Evolutionary conservation across 2,329 filamentous ascomycete species (phyloP).

Genomic region (Sarocladium kiliense): DNA sequence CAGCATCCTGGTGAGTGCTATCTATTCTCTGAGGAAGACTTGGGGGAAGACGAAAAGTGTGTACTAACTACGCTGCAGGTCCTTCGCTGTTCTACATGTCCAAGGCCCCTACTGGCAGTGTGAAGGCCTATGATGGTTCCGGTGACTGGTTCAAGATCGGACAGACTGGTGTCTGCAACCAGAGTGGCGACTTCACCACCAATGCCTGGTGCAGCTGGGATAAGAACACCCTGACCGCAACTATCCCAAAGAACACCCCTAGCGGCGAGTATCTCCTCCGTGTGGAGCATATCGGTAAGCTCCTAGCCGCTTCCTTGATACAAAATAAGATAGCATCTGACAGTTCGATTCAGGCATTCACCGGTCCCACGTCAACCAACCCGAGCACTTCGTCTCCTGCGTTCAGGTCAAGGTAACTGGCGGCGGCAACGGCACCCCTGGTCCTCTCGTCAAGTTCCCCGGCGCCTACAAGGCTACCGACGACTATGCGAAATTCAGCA

Average conservation of each 20-base stretch:
- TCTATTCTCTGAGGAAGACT: too few relatives aligned
- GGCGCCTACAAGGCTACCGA: conserved; percentile 23
- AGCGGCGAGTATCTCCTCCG: conserved; percentile 31
- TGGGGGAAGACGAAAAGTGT: too few relatives aligned
- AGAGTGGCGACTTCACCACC: conserved; percentile 15
- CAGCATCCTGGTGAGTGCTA: conserved; percentile 14
- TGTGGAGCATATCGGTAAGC: conserved; percentile 25
- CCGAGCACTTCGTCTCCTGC: conserved; percentile 14
- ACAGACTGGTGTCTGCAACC: conserved; percentile 18
- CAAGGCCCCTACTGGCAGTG: conserved; percentile 18
- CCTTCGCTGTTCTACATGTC: conserved; percentile 19
- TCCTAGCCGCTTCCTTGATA: neutral
- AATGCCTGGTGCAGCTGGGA: conserved; percentile 18
- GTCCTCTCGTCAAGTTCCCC: conserved; percentile 23
- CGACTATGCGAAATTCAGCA: conserved; percentile 20
- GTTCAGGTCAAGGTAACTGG: conserved; percentile 16
- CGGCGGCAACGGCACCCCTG: conserved; percentile 15
- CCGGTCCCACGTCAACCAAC: conserved; percentile 7
- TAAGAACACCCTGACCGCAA: conserved; percentile 22
- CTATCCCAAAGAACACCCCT: conserved; percentile 27
- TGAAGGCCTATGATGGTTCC: conserved; percentile 20
- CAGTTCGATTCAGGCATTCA: neutral
- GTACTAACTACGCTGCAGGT: too few relatives aligned
- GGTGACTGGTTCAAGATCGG: conserved; percentile 16
- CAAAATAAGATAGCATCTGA: neutral